Base-by-base conservation (phyloP, 176 grass and related monocot species). In the Oryza punctata region DNA sequence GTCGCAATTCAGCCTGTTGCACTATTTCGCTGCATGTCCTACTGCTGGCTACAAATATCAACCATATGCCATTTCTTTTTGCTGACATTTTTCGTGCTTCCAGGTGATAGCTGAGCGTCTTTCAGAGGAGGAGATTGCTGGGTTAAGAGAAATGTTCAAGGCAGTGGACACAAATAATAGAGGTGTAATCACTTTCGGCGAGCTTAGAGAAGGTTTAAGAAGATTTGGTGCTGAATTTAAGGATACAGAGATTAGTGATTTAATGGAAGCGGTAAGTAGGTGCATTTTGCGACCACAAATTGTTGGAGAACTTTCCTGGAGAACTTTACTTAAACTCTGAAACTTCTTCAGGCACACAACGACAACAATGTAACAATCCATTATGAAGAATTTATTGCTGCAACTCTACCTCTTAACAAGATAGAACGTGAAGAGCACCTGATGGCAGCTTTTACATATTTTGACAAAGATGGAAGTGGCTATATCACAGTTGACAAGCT, bases 331-430 rank as follows among this genome's bases (percentile, higher is more conserved):
- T 50, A 29, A 86, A 73, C 10, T 77, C 26, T 71, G 16, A 69
- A 37, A 29, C 2, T 83, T 66, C 69, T 92, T 10, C 82, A 99
- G 96, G 88, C 80, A 73, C 89, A 96, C 83, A 80, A 92, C 25
- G 94, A 96, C 80, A 94, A 91, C 24, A 95, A 87, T 59, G 84
- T 91, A 73, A 87, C 89, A 23, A 91, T 99, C 73, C 87, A 96
- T n/a, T 99, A 91, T 72, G 89, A 83, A 83, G 96, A 99, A 88
- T 99, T 99, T 84, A 89, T 99, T 72, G 96, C 93, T 77, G 96
- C 96, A 64, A 94, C 96, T 33, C 69, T 99, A 64, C 93, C 93
- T 85, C 88, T 99, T 52, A 94, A 92, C 89, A 99, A 99, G 81
- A 75, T 99, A 75, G 96, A 94, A 43, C 91, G 92, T 66, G 93